Conservation (phyloP, 306 rosid species). For the Prunus dulcis region DNA sequence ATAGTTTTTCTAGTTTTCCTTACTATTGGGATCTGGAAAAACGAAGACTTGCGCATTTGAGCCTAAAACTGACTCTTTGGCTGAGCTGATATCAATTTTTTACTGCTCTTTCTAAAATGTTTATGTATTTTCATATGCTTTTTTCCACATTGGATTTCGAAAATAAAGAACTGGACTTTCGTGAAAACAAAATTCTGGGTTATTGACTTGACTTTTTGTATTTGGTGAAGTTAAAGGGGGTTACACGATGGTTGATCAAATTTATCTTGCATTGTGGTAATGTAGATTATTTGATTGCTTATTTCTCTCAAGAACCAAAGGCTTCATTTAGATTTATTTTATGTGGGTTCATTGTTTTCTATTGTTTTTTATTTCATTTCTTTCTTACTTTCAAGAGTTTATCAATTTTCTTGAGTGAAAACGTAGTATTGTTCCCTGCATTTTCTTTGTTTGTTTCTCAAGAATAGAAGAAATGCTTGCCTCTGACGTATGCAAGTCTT, state of each 20-base stretch:
- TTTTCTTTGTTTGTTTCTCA: conserved; percentile 19
- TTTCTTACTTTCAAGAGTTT: conserved; percentile 4
- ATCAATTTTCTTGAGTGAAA: conserved; percentile 11
- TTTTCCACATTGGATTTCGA: not conserved
- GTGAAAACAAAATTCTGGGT: not conserved
- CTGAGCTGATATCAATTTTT: not conserved
- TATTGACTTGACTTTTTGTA: not conserved
- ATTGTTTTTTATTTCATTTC: not conserved
- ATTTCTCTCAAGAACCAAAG: not conserved
- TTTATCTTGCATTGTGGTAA: not conserved
- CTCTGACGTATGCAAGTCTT: conserved; percentile 28
- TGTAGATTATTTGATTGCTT: not conserved
- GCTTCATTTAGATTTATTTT: not conserved
- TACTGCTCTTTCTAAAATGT: not conserved
- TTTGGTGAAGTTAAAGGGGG: not conserved
- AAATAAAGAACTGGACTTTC: not conserved
- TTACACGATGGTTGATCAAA: not conserved
- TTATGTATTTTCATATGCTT: not conserved
- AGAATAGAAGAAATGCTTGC: conserved; percentile 9
- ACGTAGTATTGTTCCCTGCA: conserved; percentile 8
- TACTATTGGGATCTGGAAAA: conserved; percentile 22
- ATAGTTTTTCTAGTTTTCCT: conserved; percentile 3
- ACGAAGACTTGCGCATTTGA: not conserved
- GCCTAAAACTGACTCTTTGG: conserved; percentile 1
- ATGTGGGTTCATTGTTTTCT: not conserved